These are phyloP conservation scores for Physcomitrium patens DNA, from an alignment of 225 moss, liverwort and hornwort genomes.

Conservation along the genomic window DNA sequence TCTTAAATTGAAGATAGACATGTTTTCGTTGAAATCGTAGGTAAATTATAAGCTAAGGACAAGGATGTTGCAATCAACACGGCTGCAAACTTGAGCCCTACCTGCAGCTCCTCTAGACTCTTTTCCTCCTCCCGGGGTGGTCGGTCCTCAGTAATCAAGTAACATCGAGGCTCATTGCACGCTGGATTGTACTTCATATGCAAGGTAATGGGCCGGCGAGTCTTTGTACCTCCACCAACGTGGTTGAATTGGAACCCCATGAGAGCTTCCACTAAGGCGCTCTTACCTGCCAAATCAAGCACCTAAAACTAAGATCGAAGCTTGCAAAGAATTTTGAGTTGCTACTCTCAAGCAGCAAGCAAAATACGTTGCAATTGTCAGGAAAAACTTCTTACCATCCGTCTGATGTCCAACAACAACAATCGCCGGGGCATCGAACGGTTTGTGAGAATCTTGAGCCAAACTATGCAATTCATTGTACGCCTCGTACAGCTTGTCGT, in stretches of 20 bases:
- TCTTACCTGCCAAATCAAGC: slow-evolving; percentile 60
- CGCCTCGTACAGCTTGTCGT: slow-evolving; percentile 97
- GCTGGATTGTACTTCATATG: slow-evolving; percentile 95
- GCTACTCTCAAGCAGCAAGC: neutral
- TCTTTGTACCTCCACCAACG: slow-evolving; percentile 98
- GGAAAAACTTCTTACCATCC: slow-evolving; percentile 54
- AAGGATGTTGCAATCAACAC: slow-evolving; percentile 15
- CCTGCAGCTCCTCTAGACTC: slow-evolving; percentile 93
- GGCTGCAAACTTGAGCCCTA: slow-evolving; percentile 24
- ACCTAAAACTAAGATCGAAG: slow-evolving; percentile 23
- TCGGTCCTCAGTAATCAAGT: slow-evolving; percentile 75
- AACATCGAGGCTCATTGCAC: slow-evolving; percentile 87
- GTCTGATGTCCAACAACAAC: slow-evolving; percentile 98
- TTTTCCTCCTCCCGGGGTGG: slow-evolving; percentile 84
- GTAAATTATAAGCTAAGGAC: neutral
- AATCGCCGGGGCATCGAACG: slow-evolving; percentile 97
- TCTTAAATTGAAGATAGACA: neutral
- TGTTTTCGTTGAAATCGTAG: neutral
- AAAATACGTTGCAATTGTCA: neutral
- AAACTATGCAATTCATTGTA: slow-evolving; percentile 94
- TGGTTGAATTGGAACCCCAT: slow-evolving; percentile 99
- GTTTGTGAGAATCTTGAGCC: slow-evolving; percentile 97
- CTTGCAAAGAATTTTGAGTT: neutral
- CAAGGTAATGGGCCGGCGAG: slow-evolving; percentile 92
- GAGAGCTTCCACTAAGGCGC: slow-evolving; percentile 93